These are phyloP conservation scores for Barbarea vulgaris DNA, from an alignment of 345 rosid species.

Conservation along the genomic window DNA sequence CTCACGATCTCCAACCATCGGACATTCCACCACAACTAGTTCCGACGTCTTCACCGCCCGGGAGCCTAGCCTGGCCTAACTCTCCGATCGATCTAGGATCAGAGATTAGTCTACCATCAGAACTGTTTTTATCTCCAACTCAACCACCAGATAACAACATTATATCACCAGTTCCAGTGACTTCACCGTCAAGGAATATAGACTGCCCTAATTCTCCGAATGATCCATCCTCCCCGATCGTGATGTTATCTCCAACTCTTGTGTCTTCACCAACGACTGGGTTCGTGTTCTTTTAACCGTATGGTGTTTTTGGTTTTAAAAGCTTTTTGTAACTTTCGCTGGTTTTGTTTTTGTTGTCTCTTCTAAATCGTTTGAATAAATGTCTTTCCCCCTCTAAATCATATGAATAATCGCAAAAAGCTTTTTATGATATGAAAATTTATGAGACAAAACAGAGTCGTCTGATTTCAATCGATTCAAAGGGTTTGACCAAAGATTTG, in stretches of 20 bases:
- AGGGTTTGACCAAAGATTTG: background rate
- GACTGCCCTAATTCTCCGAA: background rate
- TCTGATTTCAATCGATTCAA: background rate
- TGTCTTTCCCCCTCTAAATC: background rate
- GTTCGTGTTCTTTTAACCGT: background rate
- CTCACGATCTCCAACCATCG: too few relatives aligned
- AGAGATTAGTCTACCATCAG: too few relatives aligned
- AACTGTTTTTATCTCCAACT: too few relatives aligned
- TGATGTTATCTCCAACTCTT: background rate
- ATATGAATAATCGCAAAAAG: slow-evolving; percentile 4
- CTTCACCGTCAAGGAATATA: background rate
- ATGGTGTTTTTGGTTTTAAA: background rate
- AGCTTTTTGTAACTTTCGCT: background rate
- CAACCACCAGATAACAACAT: too few relatives aligned
- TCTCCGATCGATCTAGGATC: too few relatives aligned
- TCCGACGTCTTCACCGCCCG: too few relatives aligned
- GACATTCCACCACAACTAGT: too few relatives aligned
- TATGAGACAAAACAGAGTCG: background rate
- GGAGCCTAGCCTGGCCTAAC: too few relatives aligned
- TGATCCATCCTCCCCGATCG: background rate
- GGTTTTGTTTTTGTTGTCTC: background rate
- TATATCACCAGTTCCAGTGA: too few relatives aligned
- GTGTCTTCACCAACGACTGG: background rate
- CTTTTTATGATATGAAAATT: background rate
- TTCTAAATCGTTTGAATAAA: background rate